phyloP scores from a whole-genome alignment of 2,329 filamentous ascomycete genomes.

The Sclerotinia sclerotiorum region DNA sequence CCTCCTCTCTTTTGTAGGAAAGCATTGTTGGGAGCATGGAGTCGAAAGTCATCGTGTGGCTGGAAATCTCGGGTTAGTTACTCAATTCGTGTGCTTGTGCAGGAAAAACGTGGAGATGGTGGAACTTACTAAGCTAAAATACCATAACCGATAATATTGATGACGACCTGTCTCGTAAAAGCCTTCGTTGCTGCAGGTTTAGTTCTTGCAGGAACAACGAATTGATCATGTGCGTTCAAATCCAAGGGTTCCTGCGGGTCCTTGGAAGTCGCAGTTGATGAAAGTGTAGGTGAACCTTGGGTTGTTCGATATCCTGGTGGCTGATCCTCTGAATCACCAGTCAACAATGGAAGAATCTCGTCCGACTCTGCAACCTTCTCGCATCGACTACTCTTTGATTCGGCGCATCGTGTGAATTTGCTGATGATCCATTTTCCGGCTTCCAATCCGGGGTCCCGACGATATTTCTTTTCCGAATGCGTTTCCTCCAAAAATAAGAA shows the following conservation, averaged over 20 bases:
- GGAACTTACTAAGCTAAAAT: conserved; percentile 87
- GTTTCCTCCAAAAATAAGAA: conserved; percentile 92
- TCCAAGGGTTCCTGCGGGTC: conserved; percentile 45
- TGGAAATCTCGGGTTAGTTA: conserved; percentile 44
- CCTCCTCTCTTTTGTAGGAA: conserved; percentile 32
- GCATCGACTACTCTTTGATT: conserved; percentile 40
- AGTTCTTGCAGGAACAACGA: conserved; percentile 36
- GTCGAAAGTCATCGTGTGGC: conserved; percentile 96
- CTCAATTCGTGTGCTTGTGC: conserved; percentile 4
- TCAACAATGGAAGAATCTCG: conserved; percentile 58
- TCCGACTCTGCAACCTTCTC: conserved; percentile 44
- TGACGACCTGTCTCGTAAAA: conserved; percentile 81
- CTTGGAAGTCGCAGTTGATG: conserved; percentile 40
- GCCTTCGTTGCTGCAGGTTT: conserved; percentile 53
- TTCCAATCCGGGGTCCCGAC: conserved; percentile 74
- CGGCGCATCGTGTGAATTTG: conserved; percentile 38
- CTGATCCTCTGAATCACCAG: conserved; percentile 52
- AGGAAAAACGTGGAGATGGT: conserved; percentile 20
- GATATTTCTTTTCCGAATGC: conserved; percentile 75
- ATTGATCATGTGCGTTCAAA: conserved; percentile 31
- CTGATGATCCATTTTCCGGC: conserved; percentile 69
- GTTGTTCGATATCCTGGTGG: conserved; percentile 68
- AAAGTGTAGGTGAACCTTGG: conserved; percentile 54
- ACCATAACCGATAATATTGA: conserved; percentile 87
- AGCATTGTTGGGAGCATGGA: conserved; percentile 91